Evolutionary conservation across 139 green algal species (phyloP), one percentile per base, ranked within the genome.

Genomic region (Chlorella sp.): DNA sequence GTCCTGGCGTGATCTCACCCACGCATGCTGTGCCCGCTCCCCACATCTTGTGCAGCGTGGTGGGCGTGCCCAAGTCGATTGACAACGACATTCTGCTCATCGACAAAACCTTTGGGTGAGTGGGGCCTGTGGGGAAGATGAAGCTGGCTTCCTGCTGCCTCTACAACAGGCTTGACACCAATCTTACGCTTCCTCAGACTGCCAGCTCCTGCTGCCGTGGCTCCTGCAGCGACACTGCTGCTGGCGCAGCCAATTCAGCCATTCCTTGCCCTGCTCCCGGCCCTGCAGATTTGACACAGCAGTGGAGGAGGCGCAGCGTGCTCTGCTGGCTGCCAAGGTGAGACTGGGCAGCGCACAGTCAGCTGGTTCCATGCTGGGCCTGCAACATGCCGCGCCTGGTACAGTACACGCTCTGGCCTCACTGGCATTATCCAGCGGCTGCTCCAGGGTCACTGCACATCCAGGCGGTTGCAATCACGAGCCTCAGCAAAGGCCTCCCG

Each of bases 1-100:
- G 48, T 57, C 48, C 48, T 57, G 48, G 48, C 48, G 5, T 57
- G 7, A 5, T 57, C 7, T 9, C 48, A 16, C 48, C 48, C 48
- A 57, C 48, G 48, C 48, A 57, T 57, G 48, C 36, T 11, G 36
- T 82, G 87, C 48, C 42, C 73, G 34, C 18, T 37, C 24, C 5
- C 84, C 61, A 91, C 80, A 93, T 98, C 53, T 37, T 92, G 14
- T 98, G 96, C 92, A 88, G 88, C 0, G 95, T 99, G 36, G 92
- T 98, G n/a, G 97, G 95, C 34, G 95, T 99, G 68, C 98, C 98
- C 66, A 99, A 99, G 93, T 99, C 96, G 60, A 99, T 99, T 42
- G 98, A 99, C 92, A 99, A 99, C 84, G 98, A 99, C 94, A 99
- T 99, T 78, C 71, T 94, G 64, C 89, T 98, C 71, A 97, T 97